Base-by-base conservation (phyloP, 305 asterid species). In the Fraxinus baroniana region DNA sequence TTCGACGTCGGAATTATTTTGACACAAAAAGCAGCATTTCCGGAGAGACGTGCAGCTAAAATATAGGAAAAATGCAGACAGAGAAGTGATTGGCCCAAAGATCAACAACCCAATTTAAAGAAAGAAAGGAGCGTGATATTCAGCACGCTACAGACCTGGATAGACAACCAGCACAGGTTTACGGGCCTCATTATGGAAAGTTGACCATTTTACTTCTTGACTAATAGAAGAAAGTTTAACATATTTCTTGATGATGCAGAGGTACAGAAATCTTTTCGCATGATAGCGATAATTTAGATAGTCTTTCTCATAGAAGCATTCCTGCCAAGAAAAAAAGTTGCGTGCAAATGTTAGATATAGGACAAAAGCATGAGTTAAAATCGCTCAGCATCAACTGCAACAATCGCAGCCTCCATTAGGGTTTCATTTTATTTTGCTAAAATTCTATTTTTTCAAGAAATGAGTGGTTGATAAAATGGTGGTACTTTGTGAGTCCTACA, bases 261-360 rank as follows among this genome's bases (percentile, higher is more conserved):
- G 96, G 91, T 97, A 97, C 37, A 97, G 97, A 85, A 88, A 93
- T 86, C 99, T 90, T 84, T 97, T 97, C 39, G 98, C 93, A 88
- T 97, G 98, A 88, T 97, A 97, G 30, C 99, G 95, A 82, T 97
- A 86, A 87, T 97, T 97, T 78, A 97, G 89, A 89, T 91, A 94
- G 88, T 97, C 99, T 85, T 97, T 97, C 84, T 93, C 98, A 74
- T 91, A 94, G 87, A 97, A 97, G 90, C 98, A 92, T 85, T 91
- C 98, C 99, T 97, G 94, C 74, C 89, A 89, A 49, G 64, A 39
- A n/a, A 80, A 84, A 33, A 75, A 83, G 75, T 60, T 44, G 62
- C 44, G 70, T 22, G 57, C 80, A 35, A 74, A 46, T 41, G 30
- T 52, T 20, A 78, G 32, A 70, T 55, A 49, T 74, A 74, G 36